These are phyloP conservation scores for Entonaema liquescens DNA, from an alignment of 495 filamentous ascomycete species.

Conservation along the genomic window DNA sequence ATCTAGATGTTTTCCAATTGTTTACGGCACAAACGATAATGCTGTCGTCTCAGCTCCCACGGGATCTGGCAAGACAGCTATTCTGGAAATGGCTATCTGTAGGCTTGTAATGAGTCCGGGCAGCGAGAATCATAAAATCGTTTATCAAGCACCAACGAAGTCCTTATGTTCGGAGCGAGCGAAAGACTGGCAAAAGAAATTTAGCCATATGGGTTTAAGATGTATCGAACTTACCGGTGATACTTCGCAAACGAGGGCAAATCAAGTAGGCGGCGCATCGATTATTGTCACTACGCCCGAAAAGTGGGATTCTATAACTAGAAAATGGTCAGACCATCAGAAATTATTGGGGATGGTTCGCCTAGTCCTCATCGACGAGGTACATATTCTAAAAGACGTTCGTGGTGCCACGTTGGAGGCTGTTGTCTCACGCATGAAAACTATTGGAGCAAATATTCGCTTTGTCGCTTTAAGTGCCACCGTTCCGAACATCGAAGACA, in stretches of 20 bases:
- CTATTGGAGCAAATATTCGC: conserved; percentile 82
- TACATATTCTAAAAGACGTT: conserved; percentile 90
- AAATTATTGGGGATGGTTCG: conserved; percentile 86
- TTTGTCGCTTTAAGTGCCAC: conserved; percentile 95
- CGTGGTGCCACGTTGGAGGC: conserved; percentile 92
- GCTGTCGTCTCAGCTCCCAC: conserved; percentile 91
- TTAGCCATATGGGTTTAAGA: conserved; percentile 73
- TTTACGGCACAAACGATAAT: conserved; percentile 81
- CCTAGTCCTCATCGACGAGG: conserved; percentile 94
- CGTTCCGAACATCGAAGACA: conserved; percentile 89
- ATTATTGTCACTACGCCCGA: conserved; percentile 98
- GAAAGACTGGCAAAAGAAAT: conserved; percentile 87
- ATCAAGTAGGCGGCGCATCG: conserved; percentile 78
- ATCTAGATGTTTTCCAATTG: conserved; percentile 80
- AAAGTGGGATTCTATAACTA: conserved; percentile 98
- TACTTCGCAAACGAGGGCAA: conserved; percentile 78
- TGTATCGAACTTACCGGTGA: conserved; percentile 94
- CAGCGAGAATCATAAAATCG: conserved; percentile 83
- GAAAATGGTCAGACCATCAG: conserved; percentile 92
- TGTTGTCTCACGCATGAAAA: conserved; percentile 98
- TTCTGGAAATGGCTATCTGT: conserved; percentile 93
- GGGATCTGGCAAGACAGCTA: conserved; percentile 90
- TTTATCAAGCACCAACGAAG: conserved; percentile 96
- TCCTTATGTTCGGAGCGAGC: conserved; percentile 85
- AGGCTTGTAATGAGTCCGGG: conserved; percentile 69